Evolutionary conservation across 768 basidiomycete genomes (phyloP).

Genomic region (Amanita subjunquillea): DNA sequence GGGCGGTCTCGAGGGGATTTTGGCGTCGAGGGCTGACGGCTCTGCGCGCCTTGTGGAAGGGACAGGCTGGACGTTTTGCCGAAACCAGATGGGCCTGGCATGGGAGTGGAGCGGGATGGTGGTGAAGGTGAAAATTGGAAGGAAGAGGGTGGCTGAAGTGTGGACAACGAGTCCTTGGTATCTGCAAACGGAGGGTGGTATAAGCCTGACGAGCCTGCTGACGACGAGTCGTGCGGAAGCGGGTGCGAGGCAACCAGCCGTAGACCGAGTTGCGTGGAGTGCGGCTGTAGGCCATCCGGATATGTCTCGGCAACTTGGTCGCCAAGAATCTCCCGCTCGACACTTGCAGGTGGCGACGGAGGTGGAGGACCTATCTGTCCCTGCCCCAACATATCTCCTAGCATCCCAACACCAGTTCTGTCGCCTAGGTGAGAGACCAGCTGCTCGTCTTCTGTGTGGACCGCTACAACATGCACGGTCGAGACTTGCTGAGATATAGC

Average conservation of each 20-base stretch:
- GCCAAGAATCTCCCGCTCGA: slow-evolving; percentile 16
- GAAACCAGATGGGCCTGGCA: slow-evolving; percentile 7
- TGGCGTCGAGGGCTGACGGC: slow-evolving; percentile 37
- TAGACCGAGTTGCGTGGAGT: not conserved
- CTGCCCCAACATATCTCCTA: not conserved
- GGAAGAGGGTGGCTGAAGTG: not conserved
- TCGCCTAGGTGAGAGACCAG: not conserved
- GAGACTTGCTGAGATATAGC: not conserved
- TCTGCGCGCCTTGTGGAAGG: slow-evolving; percentile 28
- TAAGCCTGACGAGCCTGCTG: not conserved
- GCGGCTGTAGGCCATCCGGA: not conserved
- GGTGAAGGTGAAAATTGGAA: not conserved
- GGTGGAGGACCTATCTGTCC: slow-evolving; percentile 42
- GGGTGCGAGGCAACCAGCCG: not conserved
- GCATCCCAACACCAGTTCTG: not conserved
- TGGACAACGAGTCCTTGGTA: not conserved
- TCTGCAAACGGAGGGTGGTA: not conserved
- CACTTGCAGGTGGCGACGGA: slow-evolving; percentile 31
- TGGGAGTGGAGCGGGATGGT: slow-evolving; percentile 9
- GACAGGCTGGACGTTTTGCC: slow-evolving; percentile 15
- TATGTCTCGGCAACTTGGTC: slow-evolving; percentile 8
- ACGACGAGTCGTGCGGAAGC: not conserved
- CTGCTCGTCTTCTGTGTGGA: not conserved
- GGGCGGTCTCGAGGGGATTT: slow-evolving; percentile 22
- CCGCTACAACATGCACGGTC: not conserved